A percentile compares a stretch with the other conserved stretches of the same genome.
phyloP scores from a whole-genome alignment of 345 rosid species.

The Noccaea caerulescens region DNA sequence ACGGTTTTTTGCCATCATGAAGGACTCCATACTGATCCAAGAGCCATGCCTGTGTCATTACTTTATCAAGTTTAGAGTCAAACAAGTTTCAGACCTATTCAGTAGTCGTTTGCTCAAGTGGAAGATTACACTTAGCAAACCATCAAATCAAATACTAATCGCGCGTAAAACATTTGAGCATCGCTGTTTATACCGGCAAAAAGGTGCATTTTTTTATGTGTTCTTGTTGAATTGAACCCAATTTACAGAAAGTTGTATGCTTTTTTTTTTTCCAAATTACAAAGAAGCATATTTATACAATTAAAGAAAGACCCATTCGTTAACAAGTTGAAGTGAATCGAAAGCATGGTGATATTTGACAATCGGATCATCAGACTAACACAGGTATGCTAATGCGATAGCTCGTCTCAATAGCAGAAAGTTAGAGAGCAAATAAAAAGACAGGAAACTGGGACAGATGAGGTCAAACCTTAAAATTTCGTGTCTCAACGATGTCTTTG shows the following conservation, averaged over 20 bases:
- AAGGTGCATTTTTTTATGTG: background rate
- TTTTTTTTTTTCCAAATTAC: background rate
- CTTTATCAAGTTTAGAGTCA: slow-evolving; percentile 21
- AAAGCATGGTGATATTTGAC: background rate
- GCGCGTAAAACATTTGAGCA: background rate
- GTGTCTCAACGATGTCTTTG: slow-evolving; percentile 66
- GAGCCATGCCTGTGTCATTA: slow-evolving; percentile 74
- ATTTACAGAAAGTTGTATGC: slow-evolving; percentile 9
- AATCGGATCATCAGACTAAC: slow-evolving; percentile 18
- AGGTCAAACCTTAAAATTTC: slow-evolving; percentile 71
- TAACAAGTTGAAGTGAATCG: background rate
- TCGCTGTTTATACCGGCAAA: background rate
- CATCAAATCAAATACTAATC: background rate
- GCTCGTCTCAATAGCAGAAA: background rate
- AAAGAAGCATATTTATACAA: background rate
- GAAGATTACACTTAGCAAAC: background rate
- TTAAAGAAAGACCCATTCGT: background rate
- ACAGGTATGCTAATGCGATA: background rate
- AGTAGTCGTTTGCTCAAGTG: slow-evolving; percentile 2
- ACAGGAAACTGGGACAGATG: background rate
- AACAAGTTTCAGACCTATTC: slow-evolving; percentile 7
- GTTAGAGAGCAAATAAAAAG: background rate
- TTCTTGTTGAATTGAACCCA: slow-evolving; percentile 18
- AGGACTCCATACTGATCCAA: slow-evolving; percentile 98
- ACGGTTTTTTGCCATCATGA: slow-evolving; percentile 91